phyloP scores from a whole-genome alignment of 768 basidiomycete genomes.

The Hericium coralloides region DNA sequence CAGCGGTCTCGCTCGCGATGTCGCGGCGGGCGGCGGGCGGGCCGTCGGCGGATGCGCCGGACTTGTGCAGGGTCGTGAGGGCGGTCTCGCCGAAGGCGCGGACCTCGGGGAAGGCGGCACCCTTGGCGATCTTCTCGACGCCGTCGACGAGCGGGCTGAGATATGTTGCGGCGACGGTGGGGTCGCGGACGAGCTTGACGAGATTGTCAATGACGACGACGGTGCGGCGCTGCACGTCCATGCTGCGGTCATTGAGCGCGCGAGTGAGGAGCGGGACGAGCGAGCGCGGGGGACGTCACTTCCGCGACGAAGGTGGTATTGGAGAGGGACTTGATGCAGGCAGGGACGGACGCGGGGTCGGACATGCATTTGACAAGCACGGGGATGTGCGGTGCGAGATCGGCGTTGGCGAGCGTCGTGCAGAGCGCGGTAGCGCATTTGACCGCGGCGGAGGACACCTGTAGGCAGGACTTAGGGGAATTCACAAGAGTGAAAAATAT shows the following conservation, averaged over 20 bases:
- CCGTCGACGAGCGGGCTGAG: conserved; percentile 83
- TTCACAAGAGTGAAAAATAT: conserved; percentile 1
- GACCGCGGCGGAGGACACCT: conserved; percentile 81
- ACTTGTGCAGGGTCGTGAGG: conserved; percentile 66
- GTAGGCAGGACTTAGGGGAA: background rate
- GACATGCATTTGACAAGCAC: conserved; percentile 92
- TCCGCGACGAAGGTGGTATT: conserved; percentile 96
- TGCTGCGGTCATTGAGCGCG: conserved; percentile 89
- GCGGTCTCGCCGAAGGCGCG: conserved; percentile 89
- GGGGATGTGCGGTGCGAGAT: conserved; percentile 83
- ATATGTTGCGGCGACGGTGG: conserved; percentile 82
- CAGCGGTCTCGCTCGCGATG: conserved; percentile 50
- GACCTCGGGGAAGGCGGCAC: conserved; percentile 95
- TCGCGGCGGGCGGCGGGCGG: conserved; percentile 67
- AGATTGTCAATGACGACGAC: conserved; percentile 94
- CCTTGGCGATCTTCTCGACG: conserved; percentile 80
- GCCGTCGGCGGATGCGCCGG: conserved; percentile 73
- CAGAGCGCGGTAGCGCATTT: conserved; percentile 90
- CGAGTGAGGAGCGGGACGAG: conserved; percentile 89
- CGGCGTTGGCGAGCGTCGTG: conserved; percentile 85
- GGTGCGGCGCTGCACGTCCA: conserved; percentile 91
- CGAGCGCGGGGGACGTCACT: conserved; percentile 92
- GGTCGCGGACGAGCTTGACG: conserved; percentile 93
- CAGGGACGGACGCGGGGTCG: conserved; percentile 77
- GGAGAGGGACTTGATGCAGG: conserved; percentile 91